Evolutionary conservation across 164 flowering plant species (phyloP).

Genomic region (Sedum album): DNA sequence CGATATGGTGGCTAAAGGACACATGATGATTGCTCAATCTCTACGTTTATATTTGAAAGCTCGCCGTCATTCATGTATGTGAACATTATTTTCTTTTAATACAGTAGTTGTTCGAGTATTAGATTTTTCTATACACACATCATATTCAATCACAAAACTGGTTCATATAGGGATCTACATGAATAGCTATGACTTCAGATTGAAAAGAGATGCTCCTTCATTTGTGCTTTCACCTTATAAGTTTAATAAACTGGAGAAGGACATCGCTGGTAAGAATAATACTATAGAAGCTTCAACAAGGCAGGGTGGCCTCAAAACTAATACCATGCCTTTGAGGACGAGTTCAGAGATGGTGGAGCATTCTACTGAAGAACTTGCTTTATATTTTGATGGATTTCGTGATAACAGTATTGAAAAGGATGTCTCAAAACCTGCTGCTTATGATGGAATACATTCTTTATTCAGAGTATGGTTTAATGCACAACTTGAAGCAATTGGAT

Average conservation of each 20-base stretch:
- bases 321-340: conserved; percentile 13
- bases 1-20: conserved; percentile 70
- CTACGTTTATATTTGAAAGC: conserved; percentile 63
- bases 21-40: conserved; percentile 66
- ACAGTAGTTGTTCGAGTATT: neutral
- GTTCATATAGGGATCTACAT: conserved; percentile 70
- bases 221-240: conserved; percentile 67
- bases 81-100: neutral
- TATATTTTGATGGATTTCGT: conserved; percentile 25
- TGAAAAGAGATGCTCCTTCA: conserved; percentile 34
- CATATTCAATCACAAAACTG: conserved; percentile 5
- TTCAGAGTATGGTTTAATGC: conserved; percentile 56
- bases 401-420: conserved; percentile 23
- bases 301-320: conserved; percentile 18
- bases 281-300: conserved; percentile 23
- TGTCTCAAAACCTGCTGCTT: conserved; percentile 15
- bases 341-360: conserved; percentile 32
- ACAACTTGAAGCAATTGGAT: conserved; percentile 47
- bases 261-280: conserved; percentile 26
- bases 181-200: conserved; percentile 24
- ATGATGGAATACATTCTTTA: conserved; percentile 35
- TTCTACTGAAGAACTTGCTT: conserved; percentile 37
- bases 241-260: conserved; percentile 37
- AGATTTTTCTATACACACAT: neutral
- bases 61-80: conserved; percentile 71